A percentile compares a stretch with the other conserved stretches of the same genome.
These are phyloP conservation scores for Hypericum androsaemum DNA, from an alignment of 345 rosid genomes.

Conservation along the genomic window DNA sequence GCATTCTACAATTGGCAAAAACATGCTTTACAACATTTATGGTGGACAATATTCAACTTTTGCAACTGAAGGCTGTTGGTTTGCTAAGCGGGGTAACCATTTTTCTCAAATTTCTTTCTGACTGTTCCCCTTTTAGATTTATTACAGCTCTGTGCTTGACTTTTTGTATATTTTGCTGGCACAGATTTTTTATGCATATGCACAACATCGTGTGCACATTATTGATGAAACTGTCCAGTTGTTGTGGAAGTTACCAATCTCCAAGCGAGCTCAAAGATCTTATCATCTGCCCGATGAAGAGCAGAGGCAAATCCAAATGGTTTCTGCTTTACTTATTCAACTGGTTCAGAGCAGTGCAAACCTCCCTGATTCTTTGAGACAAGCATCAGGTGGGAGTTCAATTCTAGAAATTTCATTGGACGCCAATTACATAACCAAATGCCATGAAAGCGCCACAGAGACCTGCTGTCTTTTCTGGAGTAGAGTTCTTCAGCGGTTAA, in stretches of 20 bases:
- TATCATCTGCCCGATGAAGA: slow-evolving; percentile 98
- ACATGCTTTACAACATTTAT: slow-evolving; percentile 76
- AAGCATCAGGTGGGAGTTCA: slow-evolving; percentile 45
- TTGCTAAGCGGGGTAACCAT: slow-evolving; percentile 71
- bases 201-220: slow-evolving; percentile 77
- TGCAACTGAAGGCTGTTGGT: slow-evolving; percentile 91
- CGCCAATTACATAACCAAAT: slow-evolving; percentile 50
- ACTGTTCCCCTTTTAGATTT: slow-evolving; percentile 9
- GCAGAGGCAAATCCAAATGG: slow-evolving; percentile 95
- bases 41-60: slow-evolving; percentile 92
- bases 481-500: slow-evolving; percentile 82
- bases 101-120: background rate
- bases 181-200: slow-evolving; percentile 82
- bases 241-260: slow-evolving; percentile 78
- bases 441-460: slow-evolving; percentile 80
- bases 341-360: slow-evolving; percentile 83
- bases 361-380: slow-evolving; percentile 73
- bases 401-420: slow-evolving; percentile 61
- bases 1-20: slow-evolving; percentile 83
- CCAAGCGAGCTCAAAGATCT: slow-evolving; percentile 69
- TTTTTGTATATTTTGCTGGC: slow-evolving; percentile 12
- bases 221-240: slow-evolving; percentile 83
- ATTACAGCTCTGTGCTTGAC: slow-evolving; percentile 4
- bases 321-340: slow-evolving; percentile 89
- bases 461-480: slow-evolving; percentile 97